A percentile compares a stretch with the other conserved stretches of the same genome.
phyloP scores from a whole-genome alignment of 441 rosid genomes.

The Codiaeum variegatum region DNA sequence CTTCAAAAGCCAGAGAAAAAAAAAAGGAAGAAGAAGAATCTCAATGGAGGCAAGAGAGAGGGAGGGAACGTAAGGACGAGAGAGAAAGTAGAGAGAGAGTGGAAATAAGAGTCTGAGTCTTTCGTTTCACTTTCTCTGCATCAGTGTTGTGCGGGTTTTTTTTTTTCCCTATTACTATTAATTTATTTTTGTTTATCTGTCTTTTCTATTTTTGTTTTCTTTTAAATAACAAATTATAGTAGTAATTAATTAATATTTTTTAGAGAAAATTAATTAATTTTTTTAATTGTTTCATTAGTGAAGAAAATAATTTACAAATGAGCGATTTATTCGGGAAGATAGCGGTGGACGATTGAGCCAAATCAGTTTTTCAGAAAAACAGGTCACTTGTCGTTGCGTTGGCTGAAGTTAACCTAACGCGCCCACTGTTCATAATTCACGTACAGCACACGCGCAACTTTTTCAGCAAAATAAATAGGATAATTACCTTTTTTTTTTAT shows the following conservation, averaged over 20 bases:
- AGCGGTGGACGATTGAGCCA: background rate
- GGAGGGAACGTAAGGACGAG: background rate
- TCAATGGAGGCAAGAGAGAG: slow-evolving; percentile 21
- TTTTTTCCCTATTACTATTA: background rate
- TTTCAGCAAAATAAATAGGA: background rate
- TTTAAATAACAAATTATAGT: background rate
- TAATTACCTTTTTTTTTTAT: too few relatives aligned
- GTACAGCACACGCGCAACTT: background rate
- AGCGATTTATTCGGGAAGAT: background rate
- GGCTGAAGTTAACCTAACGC: background rate
- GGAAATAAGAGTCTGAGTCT: slow-evolving; percentile 26
- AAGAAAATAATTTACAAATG: background rate
- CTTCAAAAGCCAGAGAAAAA: background rate
- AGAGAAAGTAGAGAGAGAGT: slow-evolving; percentile 21
- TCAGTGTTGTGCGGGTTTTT: background rate
- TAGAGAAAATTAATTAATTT: background rate
- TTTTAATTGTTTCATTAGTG: background rate
- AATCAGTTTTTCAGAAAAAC: background rate
- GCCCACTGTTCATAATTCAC: background rate
- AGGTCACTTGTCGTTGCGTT: background rate
- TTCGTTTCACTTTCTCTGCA: slow-evolving; percentile 17
- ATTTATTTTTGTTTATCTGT: background rate
- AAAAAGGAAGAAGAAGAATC: background rate
- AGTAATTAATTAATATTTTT: background rate
- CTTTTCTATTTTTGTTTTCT: background rate